Conservation (phyloP, 2,329 filamentous ascomycete species). For the Penicillium sp. region DNA sequence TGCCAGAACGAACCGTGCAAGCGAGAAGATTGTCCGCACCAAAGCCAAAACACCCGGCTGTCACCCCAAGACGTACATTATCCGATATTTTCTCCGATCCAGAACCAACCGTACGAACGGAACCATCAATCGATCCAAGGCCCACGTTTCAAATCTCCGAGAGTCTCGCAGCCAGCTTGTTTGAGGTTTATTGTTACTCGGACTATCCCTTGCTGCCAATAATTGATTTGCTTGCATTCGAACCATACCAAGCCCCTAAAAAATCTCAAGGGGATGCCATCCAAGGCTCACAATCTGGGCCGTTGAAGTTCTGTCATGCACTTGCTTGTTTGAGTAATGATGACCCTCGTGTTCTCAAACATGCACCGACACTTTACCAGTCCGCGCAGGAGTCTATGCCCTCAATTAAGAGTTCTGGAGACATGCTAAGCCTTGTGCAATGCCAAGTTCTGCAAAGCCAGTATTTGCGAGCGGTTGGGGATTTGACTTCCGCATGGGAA, state of each 20-base stretch:
- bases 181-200: background rate
- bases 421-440: background rate
- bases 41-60: no score
- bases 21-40: no score
- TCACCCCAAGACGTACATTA: no score
- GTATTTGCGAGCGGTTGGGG: background rate
- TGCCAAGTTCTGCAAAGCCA: background rate
- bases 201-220: background rate
- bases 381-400: background rate
- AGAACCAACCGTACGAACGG: no score
- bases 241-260: background rate
- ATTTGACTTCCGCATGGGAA: background rate
- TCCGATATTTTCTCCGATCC: no score
- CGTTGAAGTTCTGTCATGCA: background rate
- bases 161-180: background rate
- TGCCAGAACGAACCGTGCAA: background rate
- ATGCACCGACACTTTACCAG: background rate
- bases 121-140: no score
- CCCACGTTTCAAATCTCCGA: background rate
- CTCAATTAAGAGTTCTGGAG: background rate
- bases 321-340: background rate
- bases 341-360: background rate
- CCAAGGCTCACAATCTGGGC: background rate
- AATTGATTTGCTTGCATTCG: background rate
- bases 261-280: background rate